Percentiles rank a stretch among this genome's conserved stretches.
phyloP scores from a whole-genome alignment of 306 rosid genomes.

The Prunus mongolica region DNA sequence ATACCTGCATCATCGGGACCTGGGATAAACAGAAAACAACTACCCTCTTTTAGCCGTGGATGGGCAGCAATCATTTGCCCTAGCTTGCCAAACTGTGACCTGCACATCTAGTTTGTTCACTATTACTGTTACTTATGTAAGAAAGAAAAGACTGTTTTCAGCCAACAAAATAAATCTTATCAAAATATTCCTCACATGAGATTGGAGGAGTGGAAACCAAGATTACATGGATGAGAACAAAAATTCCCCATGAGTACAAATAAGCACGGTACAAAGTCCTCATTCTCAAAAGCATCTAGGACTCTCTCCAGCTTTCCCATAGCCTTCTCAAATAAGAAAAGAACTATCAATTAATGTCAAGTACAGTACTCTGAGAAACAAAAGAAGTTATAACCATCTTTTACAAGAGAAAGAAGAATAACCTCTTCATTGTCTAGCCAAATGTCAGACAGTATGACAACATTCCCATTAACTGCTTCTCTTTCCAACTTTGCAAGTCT shows the following conservation, averaged over 20 bases:
- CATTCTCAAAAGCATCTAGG: constrained; percentile 71
- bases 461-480: constrained; percentile 76
- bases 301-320: constrained; percentile 69
- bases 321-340: constrained; percentile 61
- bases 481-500: constrained; percentile 71
- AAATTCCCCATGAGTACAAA: constrained; percentile 98
- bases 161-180: neutral
- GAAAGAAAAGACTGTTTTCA: constrained; percentile 5
- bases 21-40: constrained; percentile 83
- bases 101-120: constrained; percentile 31
- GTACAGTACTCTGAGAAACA: constrained; percentile 13
- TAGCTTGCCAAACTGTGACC: constrained; percentile 78
- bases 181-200: constrained; percentile 55
- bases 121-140: constrained; percentile 5
- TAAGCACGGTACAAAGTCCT: constrained; percentile 78
- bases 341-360: constrained; percentile 30
- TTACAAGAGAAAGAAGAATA: constrained; percentile 10
- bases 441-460: constrained; percentile 77
- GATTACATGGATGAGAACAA: constrained; percentile 80
- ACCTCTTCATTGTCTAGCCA: constrained; percentile 97
- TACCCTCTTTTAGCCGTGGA: constrained; percentile 59
- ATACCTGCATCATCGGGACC: constrained; percentile 96
- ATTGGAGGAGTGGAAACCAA: constrained; percentile 64
- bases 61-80: constrained; percentile 75
- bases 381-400: neutral